Conservation (phyloP, 305 asterid genomes). For the Plantago lanceolata region DNA sequence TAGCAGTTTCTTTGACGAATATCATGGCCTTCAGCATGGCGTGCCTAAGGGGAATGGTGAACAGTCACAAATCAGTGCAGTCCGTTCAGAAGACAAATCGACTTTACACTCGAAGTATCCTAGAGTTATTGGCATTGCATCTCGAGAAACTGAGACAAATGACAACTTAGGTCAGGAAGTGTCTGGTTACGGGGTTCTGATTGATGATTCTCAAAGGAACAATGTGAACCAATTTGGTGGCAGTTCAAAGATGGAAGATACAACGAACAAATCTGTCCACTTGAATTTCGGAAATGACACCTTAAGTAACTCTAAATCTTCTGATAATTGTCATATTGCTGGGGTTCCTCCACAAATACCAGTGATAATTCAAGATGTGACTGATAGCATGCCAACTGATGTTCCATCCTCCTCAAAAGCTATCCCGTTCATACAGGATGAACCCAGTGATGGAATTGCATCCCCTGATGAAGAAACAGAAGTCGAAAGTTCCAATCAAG, state of each 20-base stretch:
- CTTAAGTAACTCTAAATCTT: not conserved
- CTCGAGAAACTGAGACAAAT: slow-evolving; percentile 22
- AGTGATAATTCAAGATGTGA: slow-evolving; percentile 49
- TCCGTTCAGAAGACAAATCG: slow-evolving; percentile 27
- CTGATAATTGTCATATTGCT: slow-evolving; percentile 25
- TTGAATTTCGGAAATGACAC: not conserved
- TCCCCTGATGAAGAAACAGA: slow-evolving; percentile 49
- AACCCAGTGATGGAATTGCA: slow-evolving; percentile 37
- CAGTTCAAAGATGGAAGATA: not conserved
- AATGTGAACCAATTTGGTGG: not conserved
- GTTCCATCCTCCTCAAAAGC: slow-evolving; percentile 29
- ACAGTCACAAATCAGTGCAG: slow-evolving; percentile 25
- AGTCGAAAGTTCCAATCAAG: slow-evolving; percentile 35
- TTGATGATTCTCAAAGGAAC: slow-evolving; percentile 20
- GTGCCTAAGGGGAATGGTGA: slow-evolving; percentile 26
- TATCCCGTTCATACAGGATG: slow-evolving; percentile 39
- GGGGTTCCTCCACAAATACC: slow-evolving; percentile 28
- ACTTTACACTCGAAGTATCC: slow-evolving; percentile 26
- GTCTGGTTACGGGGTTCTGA: slow-evolving; percentile 13
- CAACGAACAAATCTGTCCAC: not conserved
- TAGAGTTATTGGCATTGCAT: not conserved
- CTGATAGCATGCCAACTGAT: slow-evolving; percentile 34
- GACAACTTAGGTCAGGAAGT: slow-evolving; percentile 24
- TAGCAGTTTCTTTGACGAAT: slow-evolving; percentile 20
- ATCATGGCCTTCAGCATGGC: slow-evolving; percentile 24